Evolutionary conservation across 2,329 filamentous ascomycete species (phyloP).

Genomic region (Colletotrichum noveboracense): DNA sequence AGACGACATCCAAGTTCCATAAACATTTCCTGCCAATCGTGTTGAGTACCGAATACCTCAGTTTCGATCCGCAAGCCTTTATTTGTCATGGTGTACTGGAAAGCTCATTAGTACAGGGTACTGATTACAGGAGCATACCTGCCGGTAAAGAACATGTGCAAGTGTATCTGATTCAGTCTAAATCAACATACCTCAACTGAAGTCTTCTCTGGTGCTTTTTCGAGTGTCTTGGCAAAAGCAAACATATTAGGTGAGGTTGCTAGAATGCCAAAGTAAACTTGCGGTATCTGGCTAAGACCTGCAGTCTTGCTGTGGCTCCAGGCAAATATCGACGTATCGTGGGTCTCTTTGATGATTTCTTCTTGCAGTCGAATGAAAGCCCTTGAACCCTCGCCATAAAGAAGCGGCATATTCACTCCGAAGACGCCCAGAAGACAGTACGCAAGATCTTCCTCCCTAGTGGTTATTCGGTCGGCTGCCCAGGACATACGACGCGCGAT

Average conservation of each 20-base stretch:
- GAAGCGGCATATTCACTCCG: slow-evolving; percentile 27
- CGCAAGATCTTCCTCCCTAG: slow-evolving; percentile 25
- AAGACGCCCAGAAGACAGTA: slow-evolving; percentile 32
- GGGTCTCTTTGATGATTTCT: not conserved
- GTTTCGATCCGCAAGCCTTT: too few species aligned
- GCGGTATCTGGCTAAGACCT: too few species aligned
- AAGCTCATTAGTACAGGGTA: too few species aligned
- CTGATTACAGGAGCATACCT: too few species aligned
- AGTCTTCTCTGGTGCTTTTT: not conserved
- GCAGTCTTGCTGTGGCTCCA: not conserved
- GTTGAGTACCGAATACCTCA: too few species aligned
- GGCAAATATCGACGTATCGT: not conserved
- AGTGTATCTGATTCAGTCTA: too few species aligned
- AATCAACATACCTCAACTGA: not conserved
- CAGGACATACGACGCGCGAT: slow-evolving; percentile 26
- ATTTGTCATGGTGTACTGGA: too few species aligned
- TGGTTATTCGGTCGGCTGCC: slow-evolving; percentile 26
- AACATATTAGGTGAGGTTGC: not conserved
- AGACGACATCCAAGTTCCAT: too few species aligned
- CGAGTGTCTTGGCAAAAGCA: not conserved
- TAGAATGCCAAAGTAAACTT: not conserved
- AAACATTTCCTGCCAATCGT: too few species aligned
- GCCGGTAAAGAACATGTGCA: too few species aligned
- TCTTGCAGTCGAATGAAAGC: slow-evolving; percentile 25
- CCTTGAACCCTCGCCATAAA: slow-evolving; percentile 29